A percentile compares a stretch with the other conserved stretches of the same genome.
phyloP scores from a whole-genome alignment of 768 basidiomycete species.

The Mycena kentingensis region DNA sequence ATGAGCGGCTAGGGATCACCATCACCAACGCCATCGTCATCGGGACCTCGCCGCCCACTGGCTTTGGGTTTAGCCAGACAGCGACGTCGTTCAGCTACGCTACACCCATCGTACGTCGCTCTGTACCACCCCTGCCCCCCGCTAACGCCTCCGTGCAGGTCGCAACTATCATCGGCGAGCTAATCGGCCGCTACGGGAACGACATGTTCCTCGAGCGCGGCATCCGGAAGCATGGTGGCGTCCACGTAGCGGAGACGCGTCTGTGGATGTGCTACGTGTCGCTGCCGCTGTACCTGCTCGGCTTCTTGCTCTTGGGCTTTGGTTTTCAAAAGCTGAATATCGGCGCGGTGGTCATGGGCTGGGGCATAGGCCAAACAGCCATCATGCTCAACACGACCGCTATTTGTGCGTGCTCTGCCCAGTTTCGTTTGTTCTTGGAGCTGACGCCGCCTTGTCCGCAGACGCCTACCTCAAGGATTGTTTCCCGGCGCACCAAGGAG shows the following conservation, averaged over 20 bases:
- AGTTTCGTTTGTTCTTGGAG: neutral
- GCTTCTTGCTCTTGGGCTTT: conserved; percentile 45
- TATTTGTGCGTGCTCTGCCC: conserved; percentile 31
- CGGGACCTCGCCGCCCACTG: conserved; percentile 45
- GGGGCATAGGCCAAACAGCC: conserved; percentile 42
- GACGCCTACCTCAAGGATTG: conserved; percentile 43
- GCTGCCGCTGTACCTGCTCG: conserved; percentile 41
- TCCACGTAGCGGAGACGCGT: conserved; percentile 55
- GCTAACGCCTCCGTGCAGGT: conserved; percentile 32
- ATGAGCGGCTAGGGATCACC: conserved; percentile 32
- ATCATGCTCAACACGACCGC: conserved; percentile 44
- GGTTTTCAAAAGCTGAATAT: conserved; percentile 35
- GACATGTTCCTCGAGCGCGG: conserved; percentile 48
- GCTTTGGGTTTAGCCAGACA: conserved; percentile 47
- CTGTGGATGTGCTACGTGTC: conserved; percentile 44
- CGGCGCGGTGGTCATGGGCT: conserved; percentile 40
- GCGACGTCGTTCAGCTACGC: conserved; percentile 45
- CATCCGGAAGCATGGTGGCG: conserved; percentile 48
- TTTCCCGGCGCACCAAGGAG: conserved; percentile 41
- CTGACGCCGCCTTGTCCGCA: conserved; percentile 5
- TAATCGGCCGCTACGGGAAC: conserved; percentile 52
- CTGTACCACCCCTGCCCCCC: neutral
- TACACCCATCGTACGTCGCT: conserved; percentile 43
- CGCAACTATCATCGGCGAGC: conserved; percentile 52
- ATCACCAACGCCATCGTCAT: conserved; percentile 58